These are phyloP conservation scores for Chaetothyriales sp. DNA, from an alignment of 2,329 filamentous ascomycete species.

Conservation along the genomic window DNA sequence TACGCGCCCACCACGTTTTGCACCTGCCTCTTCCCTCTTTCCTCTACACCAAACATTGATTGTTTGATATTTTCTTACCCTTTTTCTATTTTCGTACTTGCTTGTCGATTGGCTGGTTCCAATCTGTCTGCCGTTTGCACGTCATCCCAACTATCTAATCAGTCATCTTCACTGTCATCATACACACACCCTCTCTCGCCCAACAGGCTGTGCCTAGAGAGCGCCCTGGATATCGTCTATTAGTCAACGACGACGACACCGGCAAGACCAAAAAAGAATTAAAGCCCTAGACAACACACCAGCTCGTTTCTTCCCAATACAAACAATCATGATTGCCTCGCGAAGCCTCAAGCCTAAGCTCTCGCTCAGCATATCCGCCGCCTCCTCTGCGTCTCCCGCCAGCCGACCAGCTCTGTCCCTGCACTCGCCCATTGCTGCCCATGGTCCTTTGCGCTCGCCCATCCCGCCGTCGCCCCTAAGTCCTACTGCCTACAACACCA, in stretches of 20 bases:
- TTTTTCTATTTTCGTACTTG: conserved; percentile 23
- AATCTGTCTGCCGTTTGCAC: conserved; percentile 24
- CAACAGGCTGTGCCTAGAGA: conserved; percentile 12
- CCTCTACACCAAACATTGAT: conserved; percentile 17
- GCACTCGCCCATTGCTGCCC: conserved; percentile 26
- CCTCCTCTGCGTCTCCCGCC: conserved; percentile 19
- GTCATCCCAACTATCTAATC: conserved; percentile 8
- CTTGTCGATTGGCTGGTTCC: conserved; percentile 31
- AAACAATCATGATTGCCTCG: conserved; percentile 27
- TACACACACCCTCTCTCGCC: conserved; percentile 7
- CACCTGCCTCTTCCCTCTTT: conserved; percentile 3
- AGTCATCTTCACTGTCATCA: conserved; percentile 5
- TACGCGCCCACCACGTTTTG: conserved; percentile 5
- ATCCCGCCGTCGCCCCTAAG: conserved; percentile 30
- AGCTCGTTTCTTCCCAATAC: not conserved
- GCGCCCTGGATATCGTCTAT: not conserved
- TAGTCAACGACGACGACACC: conserved; percentile 18
- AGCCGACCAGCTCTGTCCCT: conserved; percentile 28
- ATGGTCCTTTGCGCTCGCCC: conserved; percentile 26
- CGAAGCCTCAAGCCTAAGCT: conserved; percentile 33
- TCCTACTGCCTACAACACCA: conserved; percentile 28
- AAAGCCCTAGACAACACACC: not conserved
- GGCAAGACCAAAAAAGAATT: not conserved
- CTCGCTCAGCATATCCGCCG: conserved; percentile 31
- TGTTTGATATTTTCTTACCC: conserved; percentile 24